Evolutionary conservation across 2,329 filamentous ascomycete genomes (phyloP), one percentile per base, ranked within the genome.

Genomic region (Pestalotiopsis sp.): DNA sequence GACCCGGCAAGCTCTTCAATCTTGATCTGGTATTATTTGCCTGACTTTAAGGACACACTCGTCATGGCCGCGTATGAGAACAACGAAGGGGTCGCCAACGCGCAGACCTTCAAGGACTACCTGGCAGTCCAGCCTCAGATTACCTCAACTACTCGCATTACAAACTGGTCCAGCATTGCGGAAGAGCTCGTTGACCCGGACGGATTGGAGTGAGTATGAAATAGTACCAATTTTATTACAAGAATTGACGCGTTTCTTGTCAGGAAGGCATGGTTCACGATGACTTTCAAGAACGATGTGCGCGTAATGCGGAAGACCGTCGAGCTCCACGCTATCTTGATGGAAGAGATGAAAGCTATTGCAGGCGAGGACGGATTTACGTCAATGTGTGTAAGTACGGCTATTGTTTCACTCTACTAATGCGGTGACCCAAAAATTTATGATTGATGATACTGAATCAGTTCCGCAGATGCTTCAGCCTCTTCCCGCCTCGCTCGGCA

Each of bases 231-330:
- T 23, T 23, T 23, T 23, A 23, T 23, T 23, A 23, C 23, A 23
- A 3, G 23, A 23, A 23, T 23, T 23, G 4, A 27, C 27, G 27
- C 5, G 14, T 25, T 20, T 14, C 4, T 61, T 38, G 17, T 6
- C 61, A 73, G 72, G 4, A 66, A 72, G 52, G 65, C 59, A 9
- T 74, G 72, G 71, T 71, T 71, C 45, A 71, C 71, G 1, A 39
- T 69, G 5, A 73, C 71, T 31, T 72, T 73, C 69, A 71, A 73
- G 27, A 65, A 71, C 39, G 72, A 73, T 52, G n/a, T 27, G 20
- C 69, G 70, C n/a, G 36, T 73, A n/a, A 56, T 71, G 13, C 59
- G 70, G 6, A 72, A 69, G 39, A 65, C 68, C 6, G 65, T 65
- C 27, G 68, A 66, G 2, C 66, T 58, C 36, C 69, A 64, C 49